phyloP scores from a whole-genome alignment of 2,329 filamentous ascomycete genomes.

The Sclerotinia trifoliorum region DNA sequence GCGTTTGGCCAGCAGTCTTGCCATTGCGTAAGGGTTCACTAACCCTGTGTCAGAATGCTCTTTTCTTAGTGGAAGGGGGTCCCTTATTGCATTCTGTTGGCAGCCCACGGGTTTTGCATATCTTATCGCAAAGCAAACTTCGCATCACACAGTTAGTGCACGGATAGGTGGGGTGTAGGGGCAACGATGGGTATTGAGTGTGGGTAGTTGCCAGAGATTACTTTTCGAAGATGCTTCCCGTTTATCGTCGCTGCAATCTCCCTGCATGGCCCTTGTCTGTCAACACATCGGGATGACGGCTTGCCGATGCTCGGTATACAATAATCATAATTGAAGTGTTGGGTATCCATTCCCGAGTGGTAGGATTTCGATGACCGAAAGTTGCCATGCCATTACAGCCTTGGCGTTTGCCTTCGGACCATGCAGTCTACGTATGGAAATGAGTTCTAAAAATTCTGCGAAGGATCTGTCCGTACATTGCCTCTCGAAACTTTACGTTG shows the following conservation, averaged over 20 bases:
- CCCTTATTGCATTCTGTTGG: not conserved
- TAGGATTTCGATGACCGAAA: not conserved
- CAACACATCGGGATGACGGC: not conserved
- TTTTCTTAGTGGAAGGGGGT: not conserved
- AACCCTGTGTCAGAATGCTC: not conserved
- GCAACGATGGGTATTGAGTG: not conserved
- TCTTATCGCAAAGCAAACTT: not conserved
- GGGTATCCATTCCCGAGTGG: not conserved
- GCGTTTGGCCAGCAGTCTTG: not conserved
- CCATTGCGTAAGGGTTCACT: not conserved
- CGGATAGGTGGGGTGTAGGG: too few relatives aligned
- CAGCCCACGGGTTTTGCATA: not conserved
- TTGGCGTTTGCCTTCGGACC: not conserved
- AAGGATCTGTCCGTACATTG: not conserved
- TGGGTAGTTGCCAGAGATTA: not conserved
- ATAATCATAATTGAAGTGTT: not conserved
- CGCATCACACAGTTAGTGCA: not conserved
- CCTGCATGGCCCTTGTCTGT: not conserved
- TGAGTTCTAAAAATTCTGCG: not conserved
- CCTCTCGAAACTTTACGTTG: not conserved
- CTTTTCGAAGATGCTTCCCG: not conserved
- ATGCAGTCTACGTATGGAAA: not conserved
- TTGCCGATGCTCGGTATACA: slow-evolving; percentile 11
- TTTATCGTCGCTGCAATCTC: not conserved
- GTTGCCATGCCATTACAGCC: not conserved